Conservation (phyloP, 2,329 filamentous ascomycete genomes). For the Aspergillaceae sp. region DNA sequence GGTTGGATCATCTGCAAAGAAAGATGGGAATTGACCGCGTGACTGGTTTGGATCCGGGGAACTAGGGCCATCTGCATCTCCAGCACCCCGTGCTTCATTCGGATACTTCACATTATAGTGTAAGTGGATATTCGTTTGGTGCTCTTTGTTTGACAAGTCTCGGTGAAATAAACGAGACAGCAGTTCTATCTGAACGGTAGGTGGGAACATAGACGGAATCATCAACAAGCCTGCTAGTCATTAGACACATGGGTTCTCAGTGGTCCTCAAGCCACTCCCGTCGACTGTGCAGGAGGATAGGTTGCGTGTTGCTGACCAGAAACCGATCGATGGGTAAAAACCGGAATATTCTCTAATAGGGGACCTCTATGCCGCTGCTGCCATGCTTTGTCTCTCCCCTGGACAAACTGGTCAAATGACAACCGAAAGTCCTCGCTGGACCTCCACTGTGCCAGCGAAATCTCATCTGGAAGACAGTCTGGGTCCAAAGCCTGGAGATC, state of each 20-base stretch:
- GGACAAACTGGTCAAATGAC: slow-evolving; percentile 26
- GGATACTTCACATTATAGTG: slow-evolving; percentile 67
- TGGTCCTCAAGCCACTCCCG: slow-evolving; percentile 3
- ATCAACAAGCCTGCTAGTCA: slow-evolving; percentile 63
- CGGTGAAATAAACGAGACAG: slow-evolving; percentile 67
- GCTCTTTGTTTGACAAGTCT: slow-evolving; percentile 62
- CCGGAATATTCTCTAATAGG: slow-evolving; percentile 21
- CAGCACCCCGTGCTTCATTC: slow-evolving; percentile 3
- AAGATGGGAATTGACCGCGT: slow-evolving; percentile 25
- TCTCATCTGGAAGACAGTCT: slow-evolving; percentile 16
- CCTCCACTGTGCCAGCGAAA: slow-evolving; percentile 23
- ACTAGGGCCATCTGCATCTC: slow-evolving; percentile 14
- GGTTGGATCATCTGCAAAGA: slow-evolving; percentile 46
- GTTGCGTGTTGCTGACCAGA: slow-evolving; percentile 25
- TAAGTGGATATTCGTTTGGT: slow-evolving; percentile 84
- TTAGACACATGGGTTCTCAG: slow-evolving; percentile 13
- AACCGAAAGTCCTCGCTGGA: slow-evolving; percentile 19
- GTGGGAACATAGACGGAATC: slow-evolving; percentile 64
- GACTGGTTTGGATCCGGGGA: slow-evolving; percentile 31
- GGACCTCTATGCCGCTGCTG: slow-evolving; percentile 8
- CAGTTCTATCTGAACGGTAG: slow-evolving; percentile 57
- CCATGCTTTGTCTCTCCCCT: slow-evolving; percentile 3
- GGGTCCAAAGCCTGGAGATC: slow-evolving; percentile 41
- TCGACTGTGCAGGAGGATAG: slow-evolving; percentile 3
- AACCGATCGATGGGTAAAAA: slow-evolving; percentile 27